Base-by-base conservation (phyloP, 2,329 filamentous ascomycete species). In the Byssochlamys sp. region DNA sequence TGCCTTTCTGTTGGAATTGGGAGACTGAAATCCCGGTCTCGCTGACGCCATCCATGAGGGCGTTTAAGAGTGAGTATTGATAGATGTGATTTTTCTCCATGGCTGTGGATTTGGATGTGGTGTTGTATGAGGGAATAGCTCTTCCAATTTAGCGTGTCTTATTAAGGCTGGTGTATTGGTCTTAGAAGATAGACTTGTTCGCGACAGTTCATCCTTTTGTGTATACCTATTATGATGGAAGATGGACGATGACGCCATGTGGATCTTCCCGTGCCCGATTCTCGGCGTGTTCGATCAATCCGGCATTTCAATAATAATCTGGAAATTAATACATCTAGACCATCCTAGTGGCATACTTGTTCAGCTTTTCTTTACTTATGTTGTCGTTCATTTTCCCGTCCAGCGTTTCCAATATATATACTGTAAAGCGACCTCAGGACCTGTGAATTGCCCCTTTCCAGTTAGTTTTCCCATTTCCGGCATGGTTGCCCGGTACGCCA, bases 21-120 rank as follows among this genome's bases (percentile, higher is more conserved):
- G 76, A 71, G 53, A 75, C 77, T 54, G 75, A 66, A 58, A 79
- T 79, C 35, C 78, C 78, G 51, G 73, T 73, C 61, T 78, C 74
- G 58, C 73, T 75, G 45, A 78, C 68, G 14, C 75, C 76, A 54
- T 72, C 71, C 75, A 78, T 77, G 2, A 78, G 63, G 27, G 75
- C 75, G 56, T 72, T 74, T 54, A 77, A 66, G 3, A 77, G 64
- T 33, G 70, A 75, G 65, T 71, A 78, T 61, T 77, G 75, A 64
- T 77, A 77, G 48, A 76, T 71, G 58, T 75, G 69, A 58, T 75
- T 76, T 66, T 69, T 72, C 71, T 28, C 39, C 65, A 48, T 55
- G 12, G 48, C 19, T 19, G 39, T n/a, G 6, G n/a, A 24, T 14
- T 6, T 19, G 39, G 39, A n/a, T n/a, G 4, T 5, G 6, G 7